Evolutionary conservation across 1,284 basidiomycete genomes (phyloP).

Genomic region (Vanrija sp.): DNA sequence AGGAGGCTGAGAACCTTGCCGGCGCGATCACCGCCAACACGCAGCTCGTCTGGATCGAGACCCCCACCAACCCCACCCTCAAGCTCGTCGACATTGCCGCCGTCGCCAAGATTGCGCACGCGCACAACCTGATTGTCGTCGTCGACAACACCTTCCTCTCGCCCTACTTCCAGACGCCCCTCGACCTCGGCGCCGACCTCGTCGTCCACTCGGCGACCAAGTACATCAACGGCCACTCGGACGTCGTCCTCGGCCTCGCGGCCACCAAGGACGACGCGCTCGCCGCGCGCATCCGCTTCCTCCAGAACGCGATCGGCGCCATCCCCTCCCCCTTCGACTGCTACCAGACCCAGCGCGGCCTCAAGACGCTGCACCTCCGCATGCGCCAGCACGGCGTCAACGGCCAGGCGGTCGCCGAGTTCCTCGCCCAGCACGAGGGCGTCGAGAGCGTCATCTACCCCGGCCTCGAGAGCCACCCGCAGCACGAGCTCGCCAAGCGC

Average conservation of each 20-base stretch:
- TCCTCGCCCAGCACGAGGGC: slow-evolving; percentile 56
- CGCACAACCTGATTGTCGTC: slow-evolving; percentile 14
- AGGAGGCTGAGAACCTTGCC: slow-evolving; percentile 7
- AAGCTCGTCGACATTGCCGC: slow-evolving; percentile 51
- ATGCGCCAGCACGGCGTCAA: slow-evolving; percentile 84
- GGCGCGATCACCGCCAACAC: slow-evolving; percentile 6
- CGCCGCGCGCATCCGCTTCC: slow-evolving; percentile 62
- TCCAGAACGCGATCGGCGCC: slow-evolving; percentile 86
- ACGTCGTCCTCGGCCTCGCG: slow-evolving; percentile 80
- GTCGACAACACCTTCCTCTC: slow-evolving; percentile 92
- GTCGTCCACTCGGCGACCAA: slow-evolving; percentile 64
- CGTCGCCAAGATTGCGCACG: slow-evolving; percentile 16
- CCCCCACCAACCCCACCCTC: slow-evolving; percentile 91
- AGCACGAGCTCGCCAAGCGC: slow-evolving; percentile 13
- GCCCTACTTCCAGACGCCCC: slow-evolving; percentile 84
- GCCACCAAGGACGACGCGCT: slow-evolving; percentile 49
- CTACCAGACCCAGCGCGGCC: slow-evolving; percentile 85
- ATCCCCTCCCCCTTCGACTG: slow-evolving; percentile 84
- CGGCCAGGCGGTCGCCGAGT: slow-evolving; percentile 70
- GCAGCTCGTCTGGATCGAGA: slow-evolving; percentile 93
- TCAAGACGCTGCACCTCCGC: slow-evolving; percentile 83
- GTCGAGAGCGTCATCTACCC: slow-evolving; percentile 84
- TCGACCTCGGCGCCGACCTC: slow-evolving; percentile 55
- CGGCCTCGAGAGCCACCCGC: slow-evolving; percentile 56
- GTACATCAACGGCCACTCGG: slow-evolving; percentile 90